Conservation (phyloP, 192 early-diverging fungal species). For the Podila verticillata region DNA sequence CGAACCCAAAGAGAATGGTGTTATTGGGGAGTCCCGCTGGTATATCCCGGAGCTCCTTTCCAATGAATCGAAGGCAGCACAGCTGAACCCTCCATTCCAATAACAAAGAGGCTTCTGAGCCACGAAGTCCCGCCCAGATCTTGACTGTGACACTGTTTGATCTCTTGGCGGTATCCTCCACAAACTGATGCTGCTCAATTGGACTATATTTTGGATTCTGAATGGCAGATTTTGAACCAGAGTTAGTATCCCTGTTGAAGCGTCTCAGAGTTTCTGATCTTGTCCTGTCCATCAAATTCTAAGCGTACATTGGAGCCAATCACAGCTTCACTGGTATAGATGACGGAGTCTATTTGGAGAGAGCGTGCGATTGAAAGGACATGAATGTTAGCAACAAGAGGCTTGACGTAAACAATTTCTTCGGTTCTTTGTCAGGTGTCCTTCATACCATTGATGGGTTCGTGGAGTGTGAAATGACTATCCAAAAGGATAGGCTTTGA, state of each 20-base stretch:
- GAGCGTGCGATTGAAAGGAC: not conserved
- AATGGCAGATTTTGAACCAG: not conserved
- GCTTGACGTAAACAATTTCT: not conserved
- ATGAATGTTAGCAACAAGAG: not conserved
- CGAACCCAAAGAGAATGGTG: slow-evolving; percentile 55
- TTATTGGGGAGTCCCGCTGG: slow-evolving; percentile 53
- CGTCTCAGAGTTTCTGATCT: too few species aligned
- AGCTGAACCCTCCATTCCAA: slow-evolving; percentile 63
- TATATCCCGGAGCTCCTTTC: slow-evolving; percentile 52
- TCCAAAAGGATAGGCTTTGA: slow-evolving; percentile 48
- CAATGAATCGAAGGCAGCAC: slow-evolving; percentile 51
- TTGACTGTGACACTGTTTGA: slow-evolving; percentile 13
- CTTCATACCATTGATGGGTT: slow-evolving; percentile 30
- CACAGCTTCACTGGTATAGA: slow-evolving; percentile 52
- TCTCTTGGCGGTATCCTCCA: slow-evolving; percentile 15
- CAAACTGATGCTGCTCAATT: slow-evolving; percentile 31
- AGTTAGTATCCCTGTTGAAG: too few species aligned
- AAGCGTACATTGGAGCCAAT: slow-evolving; percentile 31
- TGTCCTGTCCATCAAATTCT: too few species aligned
- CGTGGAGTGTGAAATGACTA: slow-evolving; percentile 54
- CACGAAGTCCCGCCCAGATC: slow-evolving; percentile 39
- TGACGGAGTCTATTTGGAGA: slow-evolving; percentile 28
- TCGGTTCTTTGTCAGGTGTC: not conserved
- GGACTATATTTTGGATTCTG: slow-evolving; percentile 46
- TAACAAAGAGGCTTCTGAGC: slow-evolving; percentile 29